A percentile compares a stretch with the other conserved stretches of the same genome.
phyloP scores from a whole-genome alignment of 2,329 filamentous ascomycete genomes.

The Arthrobotrys pseudoclavata region DNA sequence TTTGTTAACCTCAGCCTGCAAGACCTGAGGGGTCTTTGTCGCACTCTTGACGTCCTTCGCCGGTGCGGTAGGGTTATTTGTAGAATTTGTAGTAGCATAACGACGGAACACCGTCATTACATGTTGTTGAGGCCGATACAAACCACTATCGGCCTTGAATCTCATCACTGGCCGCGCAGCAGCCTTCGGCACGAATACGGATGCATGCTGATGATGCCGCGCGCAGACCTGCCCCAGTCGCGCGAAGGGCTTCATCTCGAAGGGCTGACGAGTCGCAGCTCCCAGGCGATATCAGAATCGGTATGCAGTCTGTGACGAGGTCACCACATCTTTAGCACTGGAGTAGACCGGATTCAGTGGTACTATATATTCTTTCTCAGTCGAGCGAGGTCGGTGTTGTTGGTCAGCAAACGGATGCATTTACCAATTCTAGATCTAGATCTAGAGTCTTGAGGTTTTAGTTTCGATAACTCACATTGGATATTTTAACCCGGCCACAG shows the following conservation, averaged over 20 bases:
- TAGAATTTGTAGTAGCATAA: slow-evolving; percentile 40
- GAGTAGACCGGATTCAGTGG: slow-evolving; percentile 19
- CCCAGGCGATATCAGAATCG: background rate
- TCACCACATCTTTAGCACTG: slow-evolving; percentile 34
- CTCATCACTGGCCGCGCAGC: slow-evolving; percentile 4
- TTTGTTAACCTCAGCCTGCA: slow-evolving; percentile 38
- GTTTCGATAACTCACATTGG: slow-evolving; percentile 2
- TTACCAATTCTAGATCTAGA: background rate
- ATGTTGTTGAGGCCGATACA: background rate
- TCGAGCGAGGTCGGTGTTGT: slow-evolving; percentile 35
- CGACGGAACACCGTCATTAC: slow-evolving; percentile 25
- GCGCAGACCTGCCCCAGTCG: slow-evolving; percentile 50
- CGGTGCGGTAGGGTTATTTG: slow-evolving; percentile 9
- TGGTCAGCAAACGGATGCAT: slow-evolving; percentile 30
- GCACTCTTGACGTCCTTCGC: slow-evolving; percentile 31
- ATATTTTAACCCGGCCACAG: background rate
- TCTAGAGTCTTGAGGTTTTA: background rate
- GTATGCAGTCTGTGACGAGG: background rate
- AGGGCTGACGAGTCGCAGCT: slow-evolving; percentile 2
- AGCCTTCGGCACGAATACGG: slow-evolving; percentile 1
- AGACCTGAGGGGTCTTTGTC: slow-evolving; percentile 39
- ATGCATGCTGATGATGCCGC: slow-evolving; percentile 20
- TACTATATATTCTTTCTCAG: slow-evolving; percentile 20
- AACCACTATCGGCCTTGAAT: background rate
- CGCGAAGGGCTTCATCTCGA: slow-evolving; percentile 47